Evolutionary conservation across 352 stramenopile genomes (phyloP).

Genomic region (Globisporangium spiculum): DNA sequence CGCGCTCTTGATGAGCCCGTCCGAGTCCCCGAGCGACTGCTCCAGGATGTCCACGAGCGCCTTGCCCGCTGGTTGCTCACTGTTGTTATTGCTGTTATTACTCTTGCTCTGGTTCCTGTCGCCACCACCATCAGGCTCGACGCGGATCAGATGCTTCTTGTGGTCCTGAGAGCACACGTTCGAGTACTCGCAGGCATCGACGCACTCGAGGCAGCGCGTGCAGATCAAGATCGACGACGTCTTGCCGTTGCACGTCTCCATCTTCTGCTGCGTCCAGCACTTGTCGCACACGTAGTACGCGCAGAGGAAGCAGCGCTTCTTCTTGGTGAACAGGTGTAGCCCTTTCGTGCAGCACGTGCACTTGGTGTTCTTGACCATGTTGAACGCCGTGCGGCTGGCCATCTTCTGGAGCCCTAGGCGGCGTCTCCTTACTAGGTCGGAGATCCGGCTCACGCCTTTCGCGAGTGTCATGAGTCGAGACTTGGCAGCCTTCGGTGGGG

Average conservation of each 20-base stretch:
- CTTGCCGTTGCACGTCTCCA: slow-evolving; percentile 41
- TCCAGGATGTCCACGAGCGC: slow-evolving; percentile 14
- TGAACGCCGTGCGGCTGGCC: slow-evolving; percentile 15
- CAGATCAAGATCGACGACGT: slow-evolving; percentile 32
- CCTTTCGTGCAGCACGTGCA: slow-evolving; percentile 50
- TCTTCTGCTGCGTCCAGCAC: slow-evolving; percentile 36
- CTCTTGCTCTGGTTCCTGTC: too few relatives aligned
- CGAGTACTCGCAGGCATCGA: slow-evolving; percentile 40
- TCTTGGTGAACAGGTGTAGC: slow-evolving; percentile 28
- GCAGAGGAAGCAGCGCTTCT: slow-evolving; percentile 41
- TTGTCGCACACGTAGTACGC: slow-evolving; percentile 43
- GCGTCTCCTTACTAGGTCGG: slow-evolving; percentile 30
- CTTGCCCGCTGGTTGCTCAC: neutral
- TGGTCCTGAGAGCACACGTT: slow-evolving; percentile 18
- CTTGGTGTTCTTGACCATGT: slow-evolving; percentile 26
- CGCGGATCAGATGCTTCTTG: neutral
- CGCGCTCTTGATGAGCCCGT: slow-evolving; percentile 25
- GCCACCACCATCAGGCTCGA: slow-evolving; percentile 1
- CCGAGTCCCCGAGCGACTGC: slow-evolving; percentile 22
- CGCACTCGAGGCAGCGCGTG: slow-evolving; percentile 40
- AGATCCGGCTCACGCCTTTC: slow-evolving; percentile 25
- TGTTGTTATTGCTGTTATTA: neutral
- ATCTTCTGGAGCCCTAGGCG: slow-evolving; percentile 37
- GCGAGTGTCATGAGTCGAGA: slow-evolving; percentile 27
- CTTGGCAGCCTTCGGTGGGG: slow-evolving; percentile 25